These are phyloP conservation scores for Alternaria novae-zelandiae DNA, from an alignment of 2,329 filamentous ascomycete genomes.

Conservation along the genomic window DNA sequence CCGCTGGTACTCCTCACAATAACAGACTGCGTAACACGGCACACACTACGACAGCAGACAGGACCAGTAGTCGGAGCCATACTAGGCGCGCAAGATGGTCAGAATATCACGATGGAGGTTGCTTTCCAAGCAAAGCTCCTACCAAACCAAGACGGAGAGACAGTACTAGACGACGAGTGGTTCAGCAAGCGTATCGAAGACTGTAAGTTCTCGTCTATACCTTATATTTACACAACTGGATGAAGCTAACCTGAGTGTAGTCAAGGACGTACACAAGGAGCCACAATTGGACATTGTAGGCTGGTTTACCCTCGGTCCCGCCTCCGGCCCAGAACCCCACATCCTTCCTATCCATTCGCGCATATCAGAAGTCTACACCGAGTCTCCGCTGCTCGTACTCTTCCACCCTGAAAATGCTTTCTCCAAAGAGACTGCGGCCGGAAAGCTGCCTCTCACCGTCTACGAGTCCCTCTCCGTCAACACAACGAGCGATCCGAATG, in stretches of 20 bases:
- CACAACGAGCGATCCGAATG: slow-evolving; percentile 39
- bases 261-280: slow-evolving; percentile 86
- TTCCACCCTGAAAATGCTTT: slow-evolving; percentile 74
- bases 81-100: slow-evolving; percentile 89
- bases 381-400: slow-evolving; percentile 84
- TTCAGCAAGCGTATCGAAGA: slow-evolving; percentile 82
- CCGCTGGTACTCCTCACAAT: slow-evolving; percentile 95
- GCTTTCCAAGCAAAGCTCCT: slow-evolving; percentile 78
- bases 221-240: background rate
- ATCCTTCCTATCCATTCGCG: slow-evolving; percentile 79
- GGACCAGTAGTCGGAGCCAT: slow-evolving; percentile 85
- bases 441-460: slow-evolving; percentile 86
- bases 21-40: slow-evolving; percentile 93
- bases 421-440: slow-evolving; percentile 65
- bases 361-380: slow-evolving; percentile 76
- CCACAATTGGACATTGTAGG: slow-evolving; percentile 83
- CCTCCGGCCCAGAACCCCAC: slow-evolving; percentile 70
- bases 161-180: slow-evolving; percentile 71
- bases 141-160: slow-evolving; percentile 59
- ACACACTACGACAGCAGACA: slow-evolving; percentile 75
- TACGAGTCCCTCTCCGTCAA: slow-evolving; percentile 74
- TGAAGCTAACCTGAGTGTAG: slow-evolving; percentile 55
- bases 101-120: slow-evolving; percentile 89
- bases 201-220: slow-evolving; percentile 64
- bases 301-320: slow-evolving; percentile 83